phyloP scores from a whole-genome alignment of 2,329 filamentous ascomycete species.

The Fusarium sp. region DNA sequence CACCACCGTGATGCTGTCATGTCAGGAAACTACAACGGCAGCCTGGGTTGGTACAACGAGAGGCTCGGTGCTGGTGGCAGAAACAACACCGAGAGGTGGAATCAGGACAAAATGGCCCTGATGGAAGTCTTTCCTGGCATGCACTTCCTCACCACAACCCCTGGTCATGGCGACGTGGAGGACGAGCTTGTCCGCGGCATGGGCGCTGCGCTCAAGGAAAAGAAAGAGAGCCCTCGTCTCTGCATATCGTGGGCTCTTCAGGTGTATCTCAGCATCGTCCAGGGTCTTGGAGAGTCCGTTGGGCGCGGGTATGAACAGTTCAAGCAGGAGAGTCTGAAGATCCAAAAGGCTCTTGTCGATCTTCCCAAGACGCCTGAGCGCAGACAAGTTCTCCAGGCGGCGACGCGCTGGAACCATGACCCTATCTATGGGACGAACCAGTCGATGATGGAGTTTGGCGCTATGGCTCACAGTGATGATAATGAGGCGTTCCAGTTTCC shows the following conservation, averaged over 20 bases:
- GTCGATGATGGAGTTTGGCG: background rate
- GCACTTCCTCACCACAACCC: constrained; percentile 5
- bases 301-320: background rate
- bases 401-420: constrained; percentile 22
- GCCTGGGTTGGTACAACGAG: constrained; percentile 32
- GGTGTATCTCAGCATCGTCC: constrained; percentile 31
- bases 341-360: constrained; percentile 22
- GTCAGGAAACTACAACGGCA: constrained; percentile 25
- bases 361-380: background rate
- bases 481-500: constrained; percentile 21
- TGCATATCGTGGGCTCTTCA: constrained; percentile 30
- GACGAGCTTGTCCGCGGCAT: constrained; percentile 33
- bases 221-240: background rate
- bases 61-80: background rate
- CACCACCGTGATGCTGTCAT: background rate
- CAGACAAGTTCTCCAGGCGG: background rate
- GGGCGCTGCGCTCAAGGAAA: background rate
- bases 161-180: constrained; percentile 2
- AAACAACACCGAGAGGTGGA: constrained; percentile 6
- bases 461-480: background rate
- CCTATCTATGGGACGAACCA: constrained; percentile 3
- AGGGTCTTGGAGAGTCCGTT: constrained; percentile 2
- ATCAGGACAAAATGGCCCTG: constrained; percentile 21
- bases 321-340: constrained; percentile 15
- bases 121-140: constrained; percentile 18